Conservation (phyloP, 2,329 filamentous ascomycete genomes). For the Fusarium paranaense region DNA sequence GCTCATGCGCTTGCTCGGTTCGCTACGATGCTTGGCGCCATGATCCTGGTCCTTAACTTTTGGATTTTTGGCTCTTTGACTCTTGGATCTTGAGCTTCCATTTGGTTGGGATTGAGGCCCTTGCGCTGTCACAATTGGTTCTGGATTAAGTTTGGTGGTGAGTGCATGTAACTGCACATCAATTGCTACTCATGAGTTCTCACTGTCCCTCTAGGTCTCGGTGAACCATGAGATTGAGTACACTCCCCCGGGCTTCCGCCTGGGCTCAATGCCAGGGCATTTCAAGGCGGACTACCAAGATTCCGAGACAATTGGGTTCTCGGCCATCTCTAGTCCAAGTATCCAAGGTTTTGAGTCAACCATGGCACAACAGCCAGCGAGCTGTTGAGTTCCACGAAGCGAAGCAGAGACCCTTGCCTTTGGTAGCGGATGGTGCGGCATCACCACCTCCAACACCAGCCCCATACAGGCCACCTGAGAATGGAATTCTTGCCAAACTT, state of each 20-base stretch:
- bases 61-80: slow-evolving; percentile 20
- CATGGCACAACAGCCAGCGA: slow-evolving; percentile 29
- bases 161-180: slow-evolving; percentile 10
- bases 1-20: slow-evolving; percentile 2
- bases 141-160: slow-evolving; percentile 13
- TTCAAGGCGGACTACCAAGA: slow-evolving; percentile 23
- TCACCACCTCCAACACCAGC: slow-evolving; percentile 20
- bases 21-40: slow-evolving; percentile 10
- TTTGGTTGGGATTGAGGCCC: slow-evolving; percentile 8
- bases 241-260: slow-evolving; percentile 38
- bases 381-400: slow-evolving; percentile 42
- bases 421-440: slow-evolving; percentile 21
- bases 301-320: slow-evolving; percentile 10
- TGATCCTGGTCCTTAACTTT: slow-evolving; percentile 18
- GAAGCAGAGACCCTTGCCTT: slow-evolving; percentile 28
- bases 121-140: background rate
- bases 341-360: slow-evolving; percentile 9
- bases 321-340: slow-evolving; percentile 14
- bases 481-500: slow-evolving; percentile 76
- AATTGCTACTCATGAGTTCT: slow-evolving; percentile 19
- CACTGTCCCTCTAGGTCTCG: slow-evolving; percentile 15
- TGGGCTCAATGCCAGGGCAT: slow-evolving; percentile 37
- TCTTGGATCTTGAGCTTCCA: slow-evolving; percentile 3
- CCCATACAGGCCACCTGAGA: slow-evolving; percentile 76
- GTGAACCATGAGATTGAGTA: slow-evolving; percentile 37